Base-by-base conservation (phyloP, 495 filamentous ascomycete species). In the Pyrenopolyporus hunteri region DNA sequence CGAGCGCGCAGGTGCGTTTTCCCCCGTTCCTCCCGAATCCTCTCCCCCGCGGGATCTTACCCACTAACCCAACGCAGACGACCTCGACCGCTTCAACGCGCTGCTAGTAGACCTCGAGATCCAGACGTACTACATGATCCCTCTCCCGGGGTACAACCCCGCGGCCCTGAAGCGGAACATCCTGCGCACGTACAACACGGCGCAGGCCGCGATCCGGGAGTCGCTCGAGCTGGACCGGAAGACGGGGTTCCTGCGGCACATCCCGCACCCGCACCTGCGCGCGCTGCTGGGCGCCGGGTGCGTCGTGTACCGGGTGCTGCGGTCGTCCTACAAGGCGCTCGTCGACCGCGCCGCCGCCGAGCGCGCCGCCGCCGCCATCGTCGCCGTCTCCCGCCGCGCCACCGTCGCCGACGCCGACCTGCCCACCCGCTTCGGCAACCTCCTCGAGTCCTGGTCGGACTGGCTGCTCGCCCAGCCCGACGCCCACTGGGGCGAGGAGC, bases 81-180 rank as follows among this genome's bases (percentile, higher is more conserved):
- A 78, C 31, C 57, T 77, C 2, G 76, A 76, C 61, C 54, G 68
- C 17, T 73, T 80, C 51, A 76, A 72, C 44, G 67, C 74, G 6
- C 51, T 78, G 4, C 71, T 76, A 0, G 73, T 76, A 6, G 70
- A 68, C 22, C 70, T 80, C 6, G 77, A 80, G 8, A 77, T 80
- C 43, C 77, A 80, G 43, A 67, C 66, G 9, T 80, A 73, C 67
- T 80, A 80, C 67, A 68, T 80, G 53, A 74, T 78, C 59, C 75
- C 76, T 22, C 59, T 71, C 1, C 71, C 74, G 1, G 68, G 67
- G 37, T 70, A 69, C 53, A 58, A 57, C 64, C 31, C 64, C 8
- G 73, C 71, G 17, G 64, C 72, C n/a, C 65, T 78, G 3, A 76
- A 74, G 47, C 71, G 74, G 25, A 73, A 74, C 55, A 56, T 78